Evolutionary conservation across 768 basidiomycete species (phyloP), one percentile per base, ranked within the genome.

Genomic region (Peribolospora kevripleyi): DNA sequence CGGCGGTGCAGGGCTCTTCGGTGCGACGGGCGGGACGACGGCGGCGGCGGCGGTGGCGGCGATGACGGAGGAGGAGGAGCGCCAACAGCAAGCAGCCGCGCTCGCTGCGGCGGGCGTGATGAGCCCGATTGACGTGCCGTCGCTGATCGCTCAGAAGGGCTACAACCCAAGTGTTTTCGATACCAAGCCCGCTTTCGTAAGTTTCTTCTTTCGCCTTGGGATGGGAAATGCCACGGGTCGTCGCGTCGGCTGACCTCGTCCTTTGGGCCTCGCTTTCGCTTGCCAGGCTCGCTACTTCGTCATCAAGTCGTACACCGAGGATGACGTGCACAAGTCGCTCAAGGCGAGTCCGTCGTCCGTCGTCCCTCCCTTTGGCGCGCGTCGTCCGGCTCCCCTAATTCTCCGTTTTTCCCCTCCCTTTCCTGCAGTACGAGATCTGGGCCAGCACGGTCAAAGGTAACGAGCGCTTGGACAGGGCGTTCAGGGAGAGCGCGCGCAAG

Each of bases 241-340:
- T 25, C 25, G 25, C 13, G 43, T 25, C 25, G 25, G 25, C 25
- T 25, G 25, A 25, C 25, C 25, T 25, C 25, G 25, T 25, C 25
- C 25, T 25, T 25, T n/a, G n/a, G n/a, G n/a, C n/a, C n/a, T 25
- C 25, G 25, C 25, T 25, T 25, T 25, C 25, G 57, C 39, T 1
- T 14, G 11, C 1, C 53, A 86, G 80, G 87, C 91, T 3, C 75
- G 90, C 11, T 97, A 75, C 70, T 95, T 95, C 64, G 91, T 97
- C 41, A 97, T 98, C 74, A 98, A 98, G 67, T 91, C 86, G 0
- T 98, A 90, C 69, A 97, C 93, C 1, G 91, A 97, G 67, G 93
- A 95, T 63, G 91, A 98, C 64, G 91, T 98, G 1, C 91, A 97
- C 70, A 98, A 98, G 68, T 90, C 85, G 11, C 74, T 93, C 63